Conservation (phyloP, 2,329 filamentous ascomycete species). For the Ophiostoma ulmi region DNA sequence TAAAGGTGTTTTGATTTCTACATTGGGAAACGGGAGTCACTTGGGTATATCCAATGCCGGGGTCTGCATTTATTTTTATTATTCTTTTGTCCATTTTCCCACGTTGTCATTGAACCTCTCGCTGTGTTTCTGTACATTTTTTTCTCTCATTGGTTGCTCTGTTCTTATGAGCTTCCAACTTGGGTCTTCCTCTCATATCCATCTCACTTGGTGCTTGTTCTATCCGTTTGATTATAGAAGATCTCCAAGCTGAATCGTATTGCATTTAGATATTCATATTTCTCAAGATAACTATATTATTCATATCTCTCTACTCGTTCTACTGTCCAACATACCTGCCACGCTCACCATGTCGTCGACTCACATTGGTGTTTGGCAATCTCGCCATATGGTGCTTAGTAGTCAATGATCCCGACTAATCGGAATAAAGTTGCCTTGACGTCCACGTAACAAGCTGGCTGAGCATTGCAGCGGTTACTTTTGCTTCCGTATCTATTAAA, state of each 20-base stretch:
- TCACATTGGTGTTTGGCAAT: neutral
- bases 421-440: neutral
- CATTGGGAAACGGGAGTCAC: neutral
- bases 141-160: neutral
- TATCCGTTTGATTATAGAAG: neutral
- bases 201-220: neutral
- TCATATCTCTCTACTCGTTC: too few relatives aligned
- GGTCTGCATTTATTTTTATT: neutral
- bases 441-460: neutral
- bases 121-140: neutral
- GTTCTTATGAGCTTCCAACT: neutral
- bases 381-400: neutral
- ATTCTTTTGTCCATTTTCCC: neutral
- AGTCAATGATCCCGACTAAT: neutral
- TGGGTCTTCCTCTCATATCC: neutral
- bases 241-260: neutral
- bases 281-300: neutral
- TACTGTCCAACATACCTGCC: too few relatives aligned
- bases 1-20: conserved; percentile 13
- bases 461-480: neutral
- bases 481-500: neutral
- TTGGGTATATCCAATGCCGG: conserved; percentile 14
- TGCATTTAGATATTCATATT: neutral
- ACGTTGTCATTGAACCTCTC: neutral
- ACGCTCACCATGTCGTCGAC: neutral